Base-by-base conservation (phyloP, 2,329 filamentous ascomycete genomes). In the Ophiostoma sp. region DNA sequence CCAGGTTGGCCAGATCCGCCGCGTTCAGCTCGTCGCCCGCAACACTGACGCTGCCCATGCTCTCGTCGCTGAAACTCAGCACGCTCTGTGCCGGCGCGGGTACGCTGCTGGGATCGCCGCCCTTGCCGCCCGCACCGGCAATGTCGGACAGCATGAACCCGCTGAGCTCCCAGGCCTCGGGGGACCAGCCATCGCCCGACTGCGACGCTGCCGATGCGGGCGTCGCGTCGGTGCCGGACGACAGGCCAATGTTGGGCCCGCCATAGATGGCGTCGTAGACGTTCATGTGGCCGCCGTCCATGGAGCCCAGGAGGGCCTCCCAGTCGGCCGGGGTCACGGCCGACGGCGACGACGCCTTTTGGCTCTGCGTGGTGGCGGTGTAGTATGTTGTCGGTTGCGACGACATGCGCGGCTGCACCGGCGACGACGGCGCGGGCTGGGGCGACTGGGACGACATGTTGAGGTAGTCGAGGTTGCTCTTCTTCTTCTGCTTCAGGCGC, bases 201-300 rank as follows among this genome's bases (percentile, higher is more conserved):
- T 73, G 72, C 17, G 77, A 75, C 35, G 79, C 77, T 1, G 78
- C 75, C n/a, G 79, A 80, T 0, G 81, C 76, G 23, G 83, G 79
- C 13, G 83, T 79, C 31, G 83, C 81, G 44, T 83, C 80, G 3
- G 69, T 62, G 15, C 67, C 70, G 1, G 69, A 57, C 7, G 69
- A 68, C 41, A 84, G 77, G 4, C 80, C 80, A 72, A 81, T 79
- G 65, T 82, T 83, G 11, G 85, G 84, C 0, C 90, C 90, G 52
- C 90, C 91, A 74, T 93, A 93, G 70, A 93, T 92, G 57, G 89
- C 89, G 76, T 93, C 90, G 78, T 92, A 95, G n/a, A 96, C 90
- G 76, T 94, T 96, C 69, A 89, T 87, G 73, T 90, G 86, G 0
- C 92, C 92, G 48, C 89, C 89, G 75, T 96, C 93, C 77, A 96